Evolutionary conservation across 1,284 basidiomycete species (phyloP).

Genomic region (Meripilus lineatus): DNA sequence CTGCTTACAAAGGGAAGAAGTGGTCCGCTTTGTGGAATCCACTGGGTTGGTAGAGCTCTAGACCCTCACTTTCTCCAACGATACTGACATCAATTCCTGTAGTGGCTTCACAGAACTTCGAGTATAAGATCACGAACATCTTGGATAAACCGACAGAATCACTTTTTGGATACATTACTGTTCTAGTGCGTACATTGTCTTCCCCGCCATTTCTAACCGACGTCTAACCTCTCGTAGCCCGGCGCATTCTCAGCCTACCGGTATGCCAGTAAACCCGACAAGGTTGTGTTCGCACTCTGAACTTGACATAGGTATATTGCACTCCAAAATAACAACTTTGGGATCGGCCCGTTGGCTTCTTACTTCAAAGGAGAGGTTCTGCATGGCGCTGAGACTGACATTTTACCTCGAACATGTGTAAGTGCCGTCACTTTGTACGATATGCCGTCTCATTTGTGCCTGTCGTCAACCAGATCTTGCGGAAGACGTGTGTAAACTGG

Average conservation of each 20-base stretch:
- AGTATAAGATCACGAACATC: slow-evolving; percentile 92
- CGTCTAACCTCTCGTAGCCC: slow-evolving; percentile 45
- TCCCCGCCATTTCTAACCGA: background rate
- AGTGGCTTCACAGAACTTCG: slow-evolving; percentile 94
- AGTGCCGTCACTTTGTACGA: slow-evolving; percentile 22
- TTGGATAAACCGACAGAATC: slow-evolving; percentile 94
- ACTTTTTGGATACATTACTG: slow-evolving; percentile 90
- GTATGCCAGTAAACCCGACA: slow-evolving; percentile 57
- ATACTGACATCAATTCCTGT: background rate
- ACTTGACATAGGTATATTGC: slow-evolving; percentile 65
- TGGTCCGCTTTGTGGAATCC: slow-evolving; percentile 84
- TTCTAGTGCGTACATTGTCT: slow-evolving; percentile 45
- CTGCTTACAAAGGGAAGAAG: slow-evolving; percentile 86
- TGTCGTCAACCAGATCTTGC: slow-evolving; percentile 85
- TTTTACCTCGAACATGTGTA: slow-evolving; percentile 92
- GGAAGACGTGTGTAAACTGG: slow-evolving; percentile 59
- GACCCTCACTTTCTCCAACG: background rate
- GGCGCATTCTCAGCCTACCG: slow-evolving; percentile 94
- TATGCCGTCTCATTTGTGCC: too few species aligned
- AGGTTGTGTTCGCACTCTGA: background rate
- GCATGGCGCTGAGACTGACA: slow-evolving; percentile 87
- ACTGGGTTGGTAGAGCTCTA: slow-evolving; percentile 59
- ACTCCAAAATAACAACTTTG: slow-evolving; percentile 82
- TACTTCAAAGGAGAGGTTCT: slow-evolving; percentile 98
- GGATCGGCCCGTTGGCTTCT: slow-evolving; percentile 84